Evolutionary conservation across 2,329 filamentous ascomycete genomes (phyloP), one percentile per base, ranked within the genome.

Genomic region (Leptosphaerulina australis): DNA sequence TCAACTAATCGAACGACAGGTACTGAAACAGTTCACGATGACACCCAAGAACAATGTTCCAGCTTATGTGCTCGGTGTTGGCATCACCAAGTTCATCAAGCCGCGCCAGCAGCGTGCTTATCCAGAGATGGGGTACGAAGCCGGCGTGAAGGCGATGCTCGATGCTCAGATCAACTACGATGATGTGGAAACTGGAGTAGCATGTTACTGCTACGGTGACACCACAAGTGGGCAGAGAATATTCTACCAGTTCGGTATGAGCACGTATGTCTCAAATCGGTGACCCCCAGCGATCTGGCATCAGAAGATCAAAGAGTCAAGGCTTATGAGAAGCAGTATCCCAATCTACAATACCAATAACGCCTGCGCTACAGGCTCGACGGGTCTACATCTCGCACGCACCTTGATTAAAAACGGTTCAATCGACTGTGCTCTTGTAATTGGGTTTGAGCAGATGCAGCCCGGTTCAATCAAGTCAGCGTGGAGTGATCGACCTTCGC

Each of bases 31-130:
- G 17, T 37, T 35, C 46, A 55, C 39, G 8, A 71, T 70, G 65
- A 58, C 62, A 12, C 50, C 61, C 2, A 62, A 66, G 34, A 67
- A 66, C 34, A 40, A 69, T 25, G 55, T 62, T 12, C 80, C 81
- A 50, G 79, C 79, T 78, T 97, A 97, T 79, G 90, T 97, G 69
- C 84, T 97, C 44, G 93, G 93, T 78, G 93, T 97, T 60, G 93
- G 93, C 76, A 91, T 97, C 86, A 97, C 93, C 77, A 96, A 96
- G 77, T 97, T 97, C 82, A 92, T 97, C 84, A 97, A 96, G 79
- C 92, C 92, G 21, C 84, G 91, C 44, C 90, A 90, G 70, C 91
- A 91, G 72, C 88, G 95, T 58, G 90, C 94, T 76, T 96, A 96
- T 77, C 91, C 91, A 5, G 92, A 96, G 69, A 85, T 96, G 33